Conservation (phyloP, 805 yeast species). For the Lipomyces kockii region DNA sequence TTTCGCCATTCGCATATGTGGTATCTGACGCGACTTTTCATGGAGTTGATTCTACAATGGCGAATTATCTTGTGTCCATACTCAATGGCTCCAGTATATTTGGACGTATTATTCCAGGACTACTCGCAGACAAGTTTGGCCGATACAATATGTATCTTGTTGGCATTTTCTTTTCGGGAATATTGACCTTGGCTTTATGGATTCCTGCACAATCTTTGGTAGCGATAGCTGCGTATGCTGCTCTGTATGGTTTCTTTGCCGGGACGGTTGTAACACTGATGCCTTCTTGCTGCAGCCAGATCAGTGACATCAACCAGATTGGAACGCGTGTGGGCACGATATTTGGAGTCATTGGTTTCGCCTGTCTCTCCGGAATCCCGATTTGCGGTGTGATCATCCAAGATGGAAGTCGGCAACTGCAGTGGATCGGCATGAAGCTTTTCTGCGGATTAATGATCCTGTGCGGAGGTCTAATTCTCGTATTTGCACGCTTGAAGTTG, state of each 20-base stretch:
- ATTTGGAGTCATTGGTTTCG: constrained; percentile 59
- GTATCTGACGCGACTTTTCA: constrained; percentile 40
- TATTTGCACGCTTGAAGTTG: constrained; percentile 7
- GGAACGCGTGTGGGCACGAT: constrained; percentile 62
- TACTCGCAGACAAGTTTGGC: constrained; percentile 55
- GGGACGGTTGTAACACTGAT: constrained; percentile 45
- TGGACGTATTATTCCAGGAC: constrained; percentile 58
- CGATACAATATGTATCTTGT: constrained; percentile 50
- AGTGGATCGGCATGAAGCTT: constrained; percentile 13
- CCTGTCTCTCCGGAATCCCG: constrained; percentile 43
- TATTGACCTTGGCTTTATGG: constrained; percentile 40
- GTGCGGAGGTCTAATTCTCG: constrained; percentile 6
- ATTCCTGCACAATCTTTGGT: constrained; percentile 13
- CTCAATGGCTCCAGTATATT: constrained; percentile 46
- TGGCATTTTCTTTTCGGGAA: constrained; percentile 38
- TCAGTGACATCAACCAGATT: constrained; percentile 37
- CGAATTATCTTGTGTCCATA: constrained; percentile 43
- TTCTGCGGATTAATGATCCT: constrained; percentile 21
- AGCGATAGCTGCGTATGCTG: constrained; percentile 41
- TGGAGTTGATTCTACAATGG: constrained; percentile 33
- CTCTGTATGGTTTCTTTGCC: constrained; percentile 43
- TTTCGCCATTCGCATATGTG: constrained; percentile 43
- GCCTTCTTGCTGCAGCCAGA: constrained; percentile 42
- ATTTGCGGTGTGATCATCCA: constrained; percentile 38
- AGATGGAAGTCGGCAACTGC: constrained; percentile 11